Evolutionary conservation across 2,329 filamentous ascomycete genomes (phyloP).

Genomic region (Fusarium sp.): DNA sequence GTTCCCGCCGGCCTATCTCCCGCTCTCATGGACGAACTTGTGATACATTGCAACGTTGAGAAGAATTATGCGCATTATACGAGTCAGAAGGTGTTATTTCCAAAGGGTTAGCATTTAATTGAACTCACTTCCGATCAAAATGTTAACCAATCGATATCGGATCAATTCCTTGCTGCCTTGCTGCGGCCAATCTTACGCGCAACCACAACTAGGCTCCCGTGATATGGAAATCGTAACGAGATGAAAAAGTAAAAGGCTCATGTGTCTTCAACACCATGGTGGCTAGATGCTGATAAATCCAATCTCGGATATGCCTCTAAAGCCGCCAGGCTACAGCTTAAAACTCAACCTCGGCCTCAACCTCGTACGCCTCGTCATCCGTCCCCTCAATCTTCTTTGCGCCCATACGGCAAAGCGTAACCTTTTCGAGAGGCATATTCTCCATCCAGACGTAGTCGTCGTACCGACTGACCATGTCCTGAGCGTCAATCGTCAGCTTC

Average conservation of each 20-base stretch:
- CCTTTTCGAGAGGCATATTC: constrained; percentile 72
- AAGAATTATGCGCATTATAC: not conserved
- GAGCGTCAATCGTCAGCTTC: constrained; percentile 65
- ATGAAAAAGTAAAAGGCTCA: not conserved
- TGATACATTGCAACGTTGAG: not conserved
- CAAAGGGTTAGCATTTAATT: not conserved
- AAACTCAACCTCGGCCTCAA: constrained; percentile 61
- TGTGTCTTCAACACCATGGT: constrained; percentile 1
- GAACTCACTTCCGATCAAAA: not conserved
- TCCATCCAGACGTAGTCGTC: constrained; percentile 78
- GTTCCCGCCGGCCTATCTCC: not conserved
- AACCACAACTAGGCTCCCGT: not conserved
- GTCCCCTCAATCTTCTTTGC: constrained; percentile 73
- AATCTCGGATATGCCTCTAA: not conserved
- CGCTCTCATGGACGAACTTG: not conserved
- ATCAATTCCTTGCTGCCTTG: not conserved
- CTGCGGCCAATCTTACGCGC: not conserved
- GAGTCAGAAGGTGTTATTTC: not conserved
- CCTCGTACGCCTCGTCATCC: constrained; percentile 66
- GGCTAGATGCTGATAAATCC: not conserved
- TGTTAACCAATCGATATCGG: not conserved
- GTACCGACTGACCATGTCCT: constrained; percentile 68
- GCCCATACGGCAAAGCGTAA: constrained; percentile 90
- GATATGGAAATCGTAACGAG: not conserved
- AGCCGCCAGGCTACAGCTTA: constrained; percentile 40